Conservation (phyloP, 1,284 basidiomycete genomes). For the Golubevia pallescens region DNA sequence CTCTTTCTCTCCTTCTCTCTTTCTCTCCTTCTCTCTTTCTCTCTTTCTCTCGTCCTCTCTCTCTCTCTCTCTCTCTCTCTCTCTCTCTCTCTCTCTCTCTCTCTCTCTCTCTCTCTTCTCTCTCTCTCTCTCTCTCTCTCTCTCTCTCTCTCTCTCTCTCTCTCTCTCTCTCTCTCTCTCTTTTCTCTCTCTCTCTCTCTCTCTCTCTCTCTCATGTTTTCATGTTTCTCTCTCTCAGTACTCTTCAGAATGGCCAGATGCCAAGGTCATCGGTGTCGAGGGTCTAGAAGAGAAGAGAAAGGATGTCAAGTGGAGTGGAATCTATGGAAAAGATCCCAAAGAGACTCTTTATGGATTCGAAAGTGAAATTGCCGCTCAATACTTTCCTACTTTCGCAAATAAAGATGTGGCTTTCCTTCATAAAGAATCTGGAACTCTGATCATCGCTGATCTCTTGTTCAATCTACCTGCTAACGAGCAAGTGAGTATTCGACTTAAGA, state of each 20-base stretch:
- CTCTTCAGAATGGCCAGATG: slow-evolving; percentile 41
- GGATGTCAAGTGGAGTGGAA: slow-evolving; percentile 65
- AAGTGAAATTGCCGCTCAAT: slow-evolving; percentile 65
- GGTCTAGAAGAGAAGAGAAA: slow-evolving; percentile 66
- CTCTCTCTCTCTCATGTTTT: too few relatives aligned
- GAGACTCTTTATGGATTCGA: slow-evolving; percentile 40
- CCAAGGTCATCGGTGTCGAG: slow-evolving; percentile 66
- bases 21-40: too few relatives aligned
- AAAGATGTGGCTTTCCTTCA: slow-evolving; percentile 91
- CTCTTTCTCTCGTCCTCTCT: too few relatives aligned
- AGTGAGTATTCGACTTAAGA: slow-evolving; percentile 66
- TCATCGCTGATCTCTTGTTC: slow-evolving; percentile 87
- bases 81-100: too few relatives aligned
- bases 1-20: too few relatives aligned
- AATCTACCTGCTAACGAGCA: slow-evolving; percentile 88
- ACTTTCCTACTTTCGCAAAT: slow-evolving; percentile 81
- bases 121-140: too few relatives aligned
- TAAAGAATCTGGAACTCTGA: slow-evolving; percentile 75
- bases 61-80: too few relatives aligned
- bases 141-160: too few relatives aligned
- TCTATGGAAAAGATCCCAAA: slow-evolving; percentile 37
- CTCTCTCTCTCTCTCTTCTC: too few relatives aligned
- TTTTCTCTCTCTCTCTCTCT: too few relatives aligned
- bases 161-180: too few relatives aligned
- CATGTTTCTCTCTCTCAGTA: too few relatives aligned